These are phyloP conservation scores for Mallotus repandus DNA, from an alignment of 441 rosid species.

Conservation along the genomic window DNA sequence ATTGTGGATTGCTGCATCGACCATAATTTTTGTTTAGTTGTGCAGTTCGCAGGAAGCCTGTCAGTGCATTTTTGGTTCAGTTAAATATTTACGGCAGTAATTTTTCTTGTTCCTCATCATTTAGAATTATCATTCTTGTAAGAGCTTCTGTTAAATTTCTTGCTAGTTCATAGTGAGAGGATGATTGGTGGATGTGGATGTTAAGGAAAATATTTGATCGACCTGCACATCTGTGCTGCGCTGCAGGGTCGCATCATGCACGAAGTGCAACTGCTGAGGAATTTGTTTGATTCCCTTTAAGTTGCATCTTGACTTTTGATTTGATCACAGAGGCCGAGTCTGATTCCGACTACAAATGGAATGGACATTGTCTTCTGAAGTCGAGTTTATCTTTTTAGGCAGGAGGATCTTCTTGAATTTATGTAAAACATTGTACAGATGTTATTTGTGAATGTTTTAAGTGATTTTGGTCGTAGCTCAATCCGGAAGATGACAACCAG, in stretches of 20 bases:
- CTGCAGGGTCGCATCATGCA: no score
- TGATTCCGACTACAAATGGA: background rate
- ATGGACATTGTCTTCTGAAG: background rate
- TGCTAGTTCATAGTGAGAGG: no score
- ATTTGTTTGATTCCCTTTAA: no score
- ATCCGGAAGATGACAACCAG: no score
- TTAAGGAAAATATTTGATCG: no score
- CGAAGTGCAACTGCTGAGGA: no score
- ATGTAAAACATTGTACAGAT: background rate
- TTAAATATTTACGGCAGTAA: background rate
- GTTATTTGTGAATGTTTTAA: background rate
- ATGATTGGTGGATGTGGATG: no score
- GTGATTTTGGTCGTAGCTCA: no score
- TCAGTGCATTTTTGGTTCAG: background rate
- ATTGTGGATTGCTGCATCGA: background rate
- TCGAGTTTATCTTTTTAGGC: background rate
- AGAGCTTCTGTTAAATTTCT: background rate
- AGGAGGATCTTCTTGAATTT: background rate
- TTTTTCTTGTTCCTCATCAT: background rate
- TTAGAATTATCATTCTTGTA: no score
- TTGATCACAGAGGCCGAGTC: background rate
- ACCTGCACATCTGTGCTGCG: no score
- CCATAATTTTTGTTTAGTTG: background rate
- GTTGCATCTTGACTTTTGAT: background rate
- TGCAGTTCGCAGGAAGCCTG: conserved; percentile 3